Evolutionary conservation across 805 yeast genomes (phyloP).

Genomic region (Candida verbasci): DNA sequence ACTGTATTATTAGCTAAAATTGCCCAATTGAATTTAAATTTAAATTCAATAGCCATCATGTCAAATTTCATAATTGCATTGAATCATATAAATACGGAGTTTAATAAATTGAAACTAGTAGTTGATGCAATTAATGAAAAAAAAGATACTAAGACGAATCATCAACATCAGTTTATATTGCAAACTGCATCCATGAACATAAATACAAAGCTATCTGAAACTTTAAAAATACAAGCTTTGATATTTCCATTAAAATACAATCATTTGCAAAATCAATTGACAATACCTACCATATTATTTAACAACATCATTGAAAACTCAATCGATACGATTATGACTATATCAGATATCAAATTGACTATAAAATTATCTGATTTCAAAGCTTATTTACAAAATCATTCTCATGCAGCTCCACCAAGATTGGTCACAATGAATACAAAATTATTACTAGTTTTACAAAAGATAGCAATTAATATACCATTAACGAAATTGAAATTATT

Average conservation of each 20-base stretch:
- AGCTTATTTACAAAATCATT: conserved; percentile 12
- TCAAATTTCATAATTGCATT: conserved; percentile 22
- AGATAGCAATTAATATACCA: conserved; percentile 11
- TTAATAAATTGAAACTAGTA: conserved; percentile 10
- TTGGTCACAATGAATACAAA: conserved; percentile 15
- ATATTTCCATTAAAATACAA: conserved; percentile 44
- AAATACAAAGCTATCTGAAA: conserved; percentile 16
- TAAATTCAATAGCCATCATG: conserved; percentile 18
- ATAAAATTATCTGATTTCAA: conserved; percentile 23
- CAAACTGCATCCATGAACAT: conserved; percentile 38
- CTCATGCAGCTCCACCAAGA: conserved; percentile 15
- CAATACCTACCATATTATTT: conserved; percentile 28
- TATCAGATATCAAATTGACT: conserved; percentile 22
- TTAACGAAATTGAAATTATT: conserved; percentile 10
- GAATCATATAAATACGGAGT: conserved; percentile 19
- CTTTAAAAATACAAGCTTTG: conserved; percentile 17
- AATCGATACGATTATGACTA: conserved; percentile 14
- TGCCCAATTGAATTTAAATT: conserved; percentile 21
- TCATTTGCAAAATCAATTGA: conserved; percentile 26
- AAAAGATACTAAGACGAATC: neutral
- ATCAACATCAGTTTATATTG: conserved; percentile 22
- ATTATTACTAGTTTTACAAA: conserved; percentile 12
- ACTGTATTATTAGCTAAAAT: conserved; percentile 44
- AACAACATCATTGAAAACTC: conserved; percentile 8
- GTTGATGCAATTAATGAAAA: conserved; percentile 5